These are phyloP conservation scores for Tricholoma terreum DNA, from an alignment of 768 basidiomycete genomes.

Conservation along the genomic window DNA sequence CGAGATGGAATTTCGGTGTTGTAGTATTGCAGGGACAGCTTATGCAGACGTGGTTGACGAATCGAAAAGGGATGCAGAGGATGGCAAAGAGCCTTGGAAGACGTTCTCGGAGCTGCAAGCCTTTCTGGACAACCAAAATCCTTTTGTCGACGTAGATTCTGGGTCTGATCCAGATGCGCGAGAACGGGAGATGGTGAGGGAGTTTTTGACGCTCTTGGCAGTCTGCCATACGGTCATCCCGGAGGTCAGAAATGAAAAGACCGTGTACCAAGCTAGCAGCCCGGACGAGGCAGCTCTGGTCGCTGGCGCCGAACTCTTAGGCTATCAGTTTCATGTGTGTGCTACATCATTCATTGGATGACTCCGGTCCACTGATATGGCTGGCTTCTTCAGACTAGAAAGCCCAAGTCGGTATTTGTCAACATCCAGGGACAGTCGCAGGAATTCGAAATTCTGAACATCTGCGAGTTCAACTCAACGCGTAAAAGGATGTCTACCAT, in stretches of 20 bases:
- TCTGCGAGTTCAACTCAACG: constrained; percentile 98
- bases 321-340: constrained; percentile 91
- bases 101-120: constrained; percentile 74
- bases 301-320: constrained; percentile 86
- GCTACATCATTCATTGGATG: not conserved
- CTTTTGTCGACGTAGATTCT: constrained; percentile 52
- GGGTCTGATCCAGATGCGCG: constrained; percentile 29
- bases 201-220: constrained; percentile 81
- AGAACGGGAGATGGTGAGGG: constrained; percentile 55
- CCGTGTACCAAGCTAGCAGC: constrained; percentile 92
- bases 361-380: not conserved
- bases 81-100: constrained; percentile 63
- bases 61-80: constrained; percentile 60
- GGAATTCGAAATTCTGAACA: constrained; percentile 91
- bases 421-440: constrained; percentile 66
- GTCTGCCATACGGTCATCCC: constrained; percentile 99
- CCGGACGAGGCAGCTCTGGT: constrained; percentile 98
- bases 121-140: constrained; percentile 53
- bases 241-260: constrained; percentile 85
- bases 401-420: constrained; percentile 94
- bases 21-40: constrained; percentile 81
- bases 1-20: constrained; percentile 96
- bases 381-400: constrained; percentile 64
- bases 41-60: constrained; percentile 95
- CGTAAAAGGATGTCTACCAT: constrained; percentile 98